phyloP scores from a whole-genome alignment of 129 eudicot genomes.

The Arctium lappa region DNA sequence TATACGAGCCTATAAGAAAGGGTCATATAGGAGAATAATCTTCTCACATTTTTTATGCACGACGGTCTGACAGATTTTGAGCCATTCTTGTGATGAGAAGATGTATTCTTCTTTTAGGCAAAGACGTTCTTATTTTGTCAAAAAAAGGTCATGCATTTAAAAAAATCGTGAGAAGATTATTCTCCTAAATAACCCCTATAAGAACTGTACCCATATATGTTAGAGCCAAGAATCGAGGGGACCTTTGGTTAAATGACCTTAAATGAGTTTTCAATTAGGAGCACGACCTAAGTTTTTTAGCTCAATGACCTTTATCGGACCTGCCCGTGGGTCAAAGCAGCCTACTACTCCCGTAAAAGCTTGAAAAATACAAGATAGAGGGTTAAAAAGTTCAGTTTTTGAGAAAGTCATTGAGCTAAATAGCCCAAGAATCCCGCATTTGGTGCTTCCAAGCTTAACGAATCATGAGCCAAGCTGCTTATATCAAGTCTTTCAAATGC shows the following conservation, averaged over 20 bases:
- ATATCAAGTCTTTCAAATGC: too few species aligned
- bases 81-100: not conserved
- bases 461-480: not conserved
- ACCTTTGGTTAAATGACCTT: not conserved
- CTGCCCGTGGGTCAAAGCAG: not conserved
- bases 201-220: not conserved
- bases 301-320: not conserved
- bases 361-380: not conserved
- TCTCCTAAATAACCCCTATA: not conserved
- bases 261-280: not conserved
- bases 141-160: not conserved
- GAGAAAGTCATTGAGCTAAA: not conserved
- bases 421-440: not conserved
- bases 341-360: not conserved
- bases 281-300: not conserved
- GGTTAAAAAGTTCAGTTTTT: not conserved
- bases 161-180: not conserved
- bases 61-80: not conserved
- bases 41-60: not conserved
- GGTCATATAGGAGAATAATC: not conserved
- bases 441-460: not conserved
- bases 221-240: not conserved
- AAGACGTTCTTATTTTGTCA: not conserved
- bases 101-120: not conserved
- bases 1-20: not conserved